Conservation (phyloP, 306 rosid genomes). For the Parietaria judaica region DNA sequence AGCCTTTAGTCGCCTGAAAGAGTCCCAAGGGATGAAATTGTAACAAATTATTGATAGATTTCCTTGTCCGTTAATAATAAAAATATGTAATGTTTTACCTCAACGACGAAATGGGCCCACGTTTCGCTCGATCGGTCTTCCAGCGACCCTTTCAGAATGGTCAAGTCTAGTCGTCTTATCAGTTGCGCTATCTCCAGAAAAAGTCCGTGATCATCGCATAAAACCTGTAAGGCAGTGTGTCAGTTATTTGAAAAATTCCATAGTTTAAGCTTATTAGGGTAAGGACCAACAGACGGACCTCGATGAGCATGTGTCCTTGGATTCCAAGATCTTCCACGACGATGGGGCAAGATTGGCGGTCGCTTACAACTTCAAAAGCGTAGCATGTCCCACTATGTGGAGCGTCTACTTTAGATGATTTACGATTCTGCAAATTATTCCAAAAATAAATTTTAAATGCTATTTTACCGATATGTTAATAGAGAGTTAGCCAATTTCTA, state of each 20-base stretch:
- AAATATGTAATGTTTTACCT: constrained; percentile 33
- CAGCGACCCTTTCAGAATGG: constrained; percentile 62
- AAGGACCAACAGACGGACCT: constrained; percentile 30
- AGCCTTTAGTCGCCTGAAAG: constrained; percentile 67
- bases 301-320: constrained; percentile 69
- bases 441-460: constrained; percentile 2
- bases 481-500: too few relatives aligned
- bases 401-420: constrained; percentile 14
- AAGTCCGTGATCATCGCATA: constrained; percentile 60
- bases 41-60: background rate
- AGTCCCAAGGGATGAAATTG: background rate
- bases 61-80: background rate
- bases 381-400: constrained; percentile 52
- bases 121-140: constrained; percentile 37
- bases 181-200: constrained; percentile 79
- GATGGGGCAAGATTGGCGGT: constrained; percentile 54
- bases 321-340: constrained; percentile 76
- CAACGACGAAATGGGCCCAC: constrained; percentile 75
- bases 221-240: constrained; percentile 24
- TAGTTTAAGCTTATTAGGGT: too few relatives aligned
- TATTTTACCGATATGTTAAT: too few relatives aligned
- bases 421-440: constrained; percentile 1
- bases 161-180: constrained; percentile 45
- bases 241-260: background rate
- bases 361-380: constrained; percentile 54